These are phyloP conservation scores for Berberis thunbergii DNA, from an alignment of 164 flowering plant species.

Conservation along the genomic window DNA sequence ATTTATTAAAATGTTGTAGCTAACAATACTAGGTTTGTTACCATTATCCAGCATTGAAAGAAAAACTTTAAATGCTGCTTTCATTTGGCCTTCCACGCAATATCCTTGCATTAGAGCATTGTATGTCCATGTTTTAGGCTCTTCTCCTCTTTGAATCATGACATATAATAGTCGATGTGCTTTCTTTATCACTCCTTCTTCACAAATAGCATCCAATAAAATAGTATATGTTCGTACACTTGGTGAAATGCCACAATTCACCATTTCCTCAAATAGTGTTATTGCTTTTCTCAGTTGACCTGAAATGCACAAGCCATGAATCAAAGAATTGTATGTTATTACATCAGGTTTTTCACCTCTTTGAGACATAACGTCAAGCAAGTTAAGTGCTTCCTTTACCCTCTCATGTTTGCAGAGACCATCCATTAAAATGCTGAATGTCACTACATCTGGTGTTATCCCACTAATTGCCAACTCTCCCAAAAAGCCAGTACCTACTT, in stretches of 20 bases:
- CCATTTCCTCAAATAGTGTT: constrained; percentile 4
- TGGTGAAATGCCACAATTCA: constrained; percentile 2
- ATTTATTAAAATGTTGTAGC: too few species aligned
- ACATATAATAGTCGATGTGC: not conserved
- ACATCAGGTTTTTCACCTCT: constrained; percentile 5
- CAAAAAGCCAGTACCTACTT: too few species aligned
- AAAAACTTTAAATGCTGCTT: constrained; percentile 3
- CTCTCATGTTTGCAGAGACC: constrained; percentile 6
- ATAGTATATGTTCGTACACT: not conserved
- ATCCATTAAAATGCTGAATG: not conserved
- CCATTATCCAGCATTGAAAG: not conserved
- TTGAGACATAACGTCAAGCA: not conserved
- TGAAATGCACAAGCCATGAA: not conserved
- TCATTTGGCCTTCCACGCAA: constrained; percentile 5
- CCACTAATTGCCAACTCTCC: too few species aligned
- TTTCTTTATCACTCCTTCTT: not conserved
- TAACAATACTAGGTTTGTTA: not conserved
- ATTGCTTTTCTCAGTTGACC: constrained; percentile 5
- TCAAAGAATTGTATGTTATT: not conserved
- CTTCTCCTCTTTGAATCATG: constrained; percentile 1
- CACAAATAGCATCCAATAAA: not conserved
- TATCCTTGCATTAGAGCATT: constrained; percentile 2
- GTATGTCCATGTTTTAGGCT: not conserved
- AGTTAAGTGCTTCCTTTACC: not conserved
- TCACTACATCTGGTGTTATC: not conserved